These are phyloP conservation scores for Chimonanthus praecox DNA, from an alignment of 164 flowering plant genomes.

Conservation along the genomic window DNA sequence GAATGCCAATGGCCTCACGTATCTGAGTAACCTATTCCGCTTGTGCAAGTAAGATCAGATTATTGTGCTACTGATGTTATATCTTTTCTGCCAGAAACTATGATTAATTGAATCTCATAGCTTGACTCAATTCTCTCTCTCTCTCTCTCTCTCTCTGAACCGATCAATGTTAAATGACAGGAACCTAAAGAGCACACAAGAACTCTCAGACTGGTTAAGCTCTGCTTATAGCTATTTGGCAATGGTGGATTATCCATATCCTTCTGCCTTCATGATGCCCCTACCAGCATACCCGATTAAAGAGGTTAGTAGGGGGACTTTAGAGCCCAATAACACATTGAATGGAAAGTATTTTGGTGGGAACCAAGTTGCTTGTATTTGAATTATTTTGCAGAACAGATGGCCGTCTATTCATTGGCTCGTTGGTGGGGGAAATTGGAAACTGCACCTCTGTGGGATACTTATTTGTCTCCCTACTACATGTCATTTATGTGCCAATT, in stretches of 20 bases:
- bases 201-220: slow-evolving; percentile 62
- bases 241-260: slow-evolving; percentile 86
- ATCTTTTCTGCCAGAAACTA: neutral
- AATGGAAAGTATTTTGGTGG: neutral
- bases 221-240: slow-evolving; percentile 88
- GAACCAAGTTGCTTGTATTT: neutral
- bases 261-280: slow-evolving; percentile 75
- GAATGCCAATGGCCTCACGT: slow-evolving; percentile 45
- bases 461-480: neutral
- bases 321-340: too few relatives aligned
- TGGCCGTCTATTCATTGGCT: neutral
- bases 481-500: neutral
- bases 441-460: neutral
- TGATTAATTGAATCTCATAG: neutral
- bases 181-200: slow-evolving; percentile 43
- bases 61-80: neutral
- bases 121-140: neutral
- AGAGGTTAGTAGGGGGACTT: slow-evolving; percentile 47
- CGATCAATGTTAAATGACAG: slow-evolving; percentile 31
- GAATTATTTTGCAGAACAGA: neutral
- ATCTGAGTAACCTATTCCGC: slow-evolving; percentile 52
- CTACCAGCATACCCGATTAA: slow-evolving; percentile 82
- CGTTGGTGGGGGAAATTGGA: neutral
- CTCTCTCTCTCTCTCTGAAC: neutral
- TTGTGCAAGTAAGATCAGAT: slow-evolving; percentile 52